Conservation (phyloP, 176 grass and related monocot species). For the Oropetium thomaeum region DNA sequence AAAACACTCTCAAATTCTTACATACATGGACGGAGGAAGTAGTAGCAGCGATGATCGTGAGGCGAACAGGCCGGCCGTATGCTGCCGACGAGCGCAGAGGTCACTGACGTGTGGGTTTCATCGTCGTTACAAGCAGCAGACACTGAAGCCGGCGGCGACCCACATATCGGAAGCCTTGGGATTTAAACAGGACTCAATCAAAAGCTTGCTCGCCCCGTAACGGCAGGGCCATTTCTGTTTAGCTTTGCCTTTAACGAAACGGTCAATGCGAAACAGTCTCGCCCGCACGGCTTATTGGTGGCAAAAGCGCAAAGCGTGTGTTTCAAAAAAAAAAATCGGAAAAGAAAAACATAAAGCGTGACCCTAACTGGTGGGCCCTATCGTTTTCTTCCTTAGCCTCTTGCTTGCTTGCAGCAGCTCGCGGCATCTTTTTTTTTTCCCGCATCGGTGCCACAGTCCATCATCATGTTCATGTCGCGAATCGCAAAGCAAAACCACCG, state of each 20-base stretch:
- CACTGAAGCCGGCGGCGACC: background rate
- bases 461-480: background rate
- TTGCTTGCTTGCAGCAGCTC: no score
- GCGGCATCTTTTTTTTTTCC: no score
- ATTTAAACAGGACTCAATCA: background rate
- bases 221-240: conserved; percentile 8
- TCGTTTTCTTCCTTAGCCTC: background rate
- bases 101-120: no score
- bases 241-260: background rate
- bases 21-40: no score
- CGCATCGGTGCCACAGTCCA: background rate
- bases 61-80: no score
- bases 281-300: background rate
- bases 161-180: background rate
- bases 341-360: background rate
- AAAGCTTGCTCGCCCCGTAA: conserved; percentile 4
- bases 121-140: no score
- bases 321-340: background rate
- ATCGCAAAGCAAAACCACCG: conserved; percentile 11
- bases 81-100: no score
- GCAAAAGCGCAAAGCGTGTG: background rate
- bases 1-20: no score
- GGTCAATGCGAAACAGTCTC: background rate
- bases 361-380: background rate
- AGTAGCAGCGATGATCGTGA: background rate